A percentile compares a stretch with the other conserved stretches of the same genome.
These are phyloP conservation scores for Rhododendron molle DNA, from an alignment of 148 eudicot species.

Conservation along the genomic window DNA sequence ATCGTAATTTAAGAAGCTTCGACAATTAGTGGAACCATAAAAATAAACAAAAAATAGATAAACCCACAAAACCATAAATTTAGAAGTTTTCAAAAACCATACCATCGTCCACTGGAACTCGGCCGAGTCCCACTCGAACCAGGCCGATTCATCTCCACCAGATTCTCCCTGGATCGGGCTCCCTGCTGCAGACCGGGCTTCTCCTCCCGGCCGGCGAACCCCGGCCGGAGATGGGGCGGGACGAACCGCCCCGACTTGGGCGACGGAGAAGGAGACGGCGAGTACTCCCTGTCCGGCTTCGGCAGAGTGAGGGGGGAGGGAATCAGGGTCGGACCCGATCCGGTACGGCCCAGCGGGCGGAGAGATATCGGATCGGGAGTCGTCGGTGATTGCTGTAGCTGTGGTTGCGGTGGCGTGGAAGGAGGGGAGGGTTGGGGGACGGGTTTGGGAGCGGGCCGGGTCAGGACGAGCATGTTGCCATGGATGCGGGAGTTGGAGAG, in stretches of 20 bases:
- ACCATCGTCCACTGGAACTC: slow-evolving; percentile 57
- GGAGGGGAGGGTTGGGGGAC: slow-evolving; percentile 21
- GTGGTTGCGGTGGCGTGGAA: not conserved
- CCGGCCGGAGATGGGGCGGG: slow-evolving; percentile 70
- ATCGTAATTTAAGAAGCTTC: not conserved
- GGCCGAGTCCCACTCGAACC: slow-evolving; percentile 56
- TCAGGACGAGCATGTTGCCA: slow-evolving; percentile 70
- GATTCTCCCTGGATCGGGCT: slow-evolving; percentile 12
- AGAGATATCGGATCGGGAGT: slow-evolving; percentile 32
- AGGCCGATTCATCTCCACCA: slow-evolving; percentile 39
- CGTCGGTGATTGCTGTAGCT: not conserved
- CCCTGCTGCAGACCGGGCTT: slow-evolving; percentile 25
- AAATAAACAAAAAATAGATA: too few relatives aligned
- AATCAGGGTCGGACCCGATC: slow-evolving; percentile 18
- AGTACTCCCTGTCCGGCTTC: slow-evolving; percentile 10
- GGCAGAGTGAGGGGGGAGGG: slow-evolving; percentile 13
- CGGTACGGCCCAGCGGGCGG: slow-evolving; percentile 56
- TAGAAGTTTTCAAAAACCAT: not conserved
- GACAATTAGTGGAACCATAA: not conserved
- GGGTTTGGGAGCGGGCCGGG: slow-evolving; percentile 62
- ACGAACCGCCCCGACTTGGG: slow-evolving; percentile 44
- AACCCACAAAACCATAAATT: not conserved
- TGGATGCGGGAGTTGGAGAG: slow-evolving; percentile 57
- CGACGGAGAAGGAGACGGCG: slow-evolving; percentile 14
- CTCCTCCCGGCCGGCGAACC: slow-evolving; percentile 49